These are phyloP conservation scores for Amauroascus niger DNA, from an alignment of 2,329 filamentous ascomycete species.

Conservation along the genomic window DNA sequence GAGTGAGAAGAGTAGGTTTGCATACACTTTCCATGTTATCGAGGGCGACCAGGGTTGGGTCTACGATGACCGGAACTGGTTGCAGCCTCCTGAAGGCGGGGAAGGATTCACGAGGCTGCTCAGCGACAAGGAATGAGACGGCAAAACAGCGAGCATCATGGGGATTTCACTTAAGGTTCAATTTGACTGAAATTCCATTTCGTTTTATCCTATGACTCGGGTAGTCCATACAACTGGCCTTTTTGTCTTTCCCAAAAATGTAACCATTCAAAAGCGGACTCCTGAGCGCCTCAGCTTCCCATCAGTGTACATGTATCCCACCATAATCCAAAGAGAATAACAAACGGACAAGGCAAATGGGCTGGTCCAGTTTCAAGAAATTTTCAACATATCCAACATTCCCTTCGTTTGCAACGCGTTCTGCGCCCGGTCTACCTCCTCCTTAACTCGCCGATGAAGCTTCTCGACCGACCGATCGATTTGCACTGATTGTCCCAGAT, in stretches of 20 bases:
- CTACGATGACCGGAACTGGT: slow-evolving; percentile 86
- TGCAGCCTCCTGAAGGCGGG: slow-evolving; percentile 70
- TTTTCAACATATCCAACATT: slow-evolving; percentile 69
- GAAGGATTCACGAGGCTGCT: slow-evolving; percentile 67
- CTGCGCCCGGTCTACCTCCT: slow-evolving; percentile 74
- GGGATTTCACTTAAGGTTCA: not conserved
- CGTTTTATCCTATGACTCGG: not conserved
- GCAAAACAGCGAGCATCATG: too few relatives aligned
- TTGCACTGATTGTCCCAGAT: slow-evolving; percentile 62
- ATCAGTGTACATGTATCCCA: not conserved
- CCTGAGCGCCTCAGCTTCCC: slow-evolving; percentile 3
- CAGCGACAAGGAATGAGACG: slow-evolving; percentile 12
- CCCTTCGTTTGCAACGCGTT: slow-evolving; percentile 71
- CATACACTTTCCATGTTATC: slow-evolving; percentile 96
- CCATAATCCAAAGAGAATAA: not conserved
- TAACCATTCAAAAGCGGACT: not conserved
- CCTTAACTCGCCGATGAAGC: slow-evolving; percentile 60
- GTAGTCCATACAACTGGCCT: not conserved
- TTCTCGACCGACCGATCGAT: slow-evolving; percentile 61
- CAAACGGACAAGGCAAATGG: not conserved
- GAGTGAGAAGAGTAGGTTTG: slow-evolving; percentile 76
- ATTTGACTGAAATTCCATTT: not conserved
- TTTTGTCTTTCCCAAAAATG: not conserved
- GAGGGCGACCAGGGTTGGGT: slow-evolving; percentile 57
- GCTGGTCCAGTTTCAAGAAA: not conserved